Percentiles rank a stretch among this genome's conserved stretches.
Evolutionary conservation across 2,329 filamentous ascomycete genomes (phyloP).

Genomic region (Aspergillus sclerotialis): DNA sequence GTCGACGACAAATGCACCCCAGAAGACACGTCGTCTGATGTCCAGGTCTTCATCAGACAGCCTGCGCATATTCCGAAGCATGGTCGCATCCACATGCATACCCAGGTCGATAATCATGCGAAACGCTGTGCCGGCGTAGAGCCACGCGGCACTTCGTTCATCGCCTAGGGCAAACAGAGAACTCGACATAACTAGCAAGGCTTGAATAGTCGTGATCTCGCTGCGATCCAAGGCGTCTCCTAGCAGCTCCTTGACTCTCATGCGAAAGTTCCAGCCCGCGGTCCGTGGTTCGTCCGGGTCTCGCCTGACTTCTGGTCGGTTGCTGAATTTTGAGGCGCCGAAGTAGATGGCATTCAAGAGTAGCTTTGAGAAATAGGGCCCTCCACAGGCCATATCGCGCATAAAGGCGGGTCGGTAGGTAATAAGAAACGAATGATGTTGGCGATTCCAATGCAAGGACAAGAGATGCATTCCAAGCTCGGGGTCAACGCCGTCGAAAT

Average conservation of each 20-base stretch:
- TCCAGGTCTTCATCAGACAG: constrained; percentile 21
- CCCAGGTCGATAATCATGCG: constrained; percentile 48
- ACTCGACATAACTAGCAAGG: constrained; percentile 46
- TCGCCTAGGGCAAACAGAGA: constrained; percentile 47
- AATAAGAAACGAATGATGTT: constrained; percentile 44
- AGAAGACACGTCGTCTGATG: constrained; percentile 25
- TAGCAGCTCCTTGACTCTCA: constrained; percentile 43
- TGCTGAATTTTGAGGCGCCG: constrained; percentile 42
- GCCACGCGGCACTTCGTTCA: constrained; percentile 47
- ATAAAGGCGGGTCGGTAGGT: constrained; percentile 50
- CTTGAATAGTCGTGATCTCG: constrained; percentile 49
- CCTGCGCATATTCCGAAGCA: constrained; percentile 10
- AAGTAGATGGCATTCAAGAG: constrained; percentile 48
- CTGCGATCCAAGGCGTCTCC: constrained; percentile 42
- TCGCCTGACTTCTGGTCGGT: constrained; percentile 39
- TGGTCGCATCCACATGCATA: constrained; percentile 35
- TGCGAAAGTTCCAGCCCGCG: constrained; percentile 44
- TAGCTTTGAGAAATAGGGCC: constrained; percentile 47
- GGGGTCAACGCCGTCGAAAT: constrained; percentile 51
- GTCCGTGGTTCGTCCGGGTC: constrained; percentile 42
- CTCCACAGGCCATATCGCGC: constrained; percentile 41
- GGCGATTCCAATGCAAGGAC: constrained; percentile 47
- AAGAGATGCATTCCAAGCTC: constrained; percentile 48
- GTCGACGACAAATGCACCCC: constrained; percentile 34
- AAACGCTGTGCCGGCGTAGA: constrained; percentile 47